A percentile compares a stretch with the other conserved stretches of the same genome.
phyloP scores from a whole-genome alignment of 345 rosid genomes.

The Eucalyptus shirleyi region DNA sequence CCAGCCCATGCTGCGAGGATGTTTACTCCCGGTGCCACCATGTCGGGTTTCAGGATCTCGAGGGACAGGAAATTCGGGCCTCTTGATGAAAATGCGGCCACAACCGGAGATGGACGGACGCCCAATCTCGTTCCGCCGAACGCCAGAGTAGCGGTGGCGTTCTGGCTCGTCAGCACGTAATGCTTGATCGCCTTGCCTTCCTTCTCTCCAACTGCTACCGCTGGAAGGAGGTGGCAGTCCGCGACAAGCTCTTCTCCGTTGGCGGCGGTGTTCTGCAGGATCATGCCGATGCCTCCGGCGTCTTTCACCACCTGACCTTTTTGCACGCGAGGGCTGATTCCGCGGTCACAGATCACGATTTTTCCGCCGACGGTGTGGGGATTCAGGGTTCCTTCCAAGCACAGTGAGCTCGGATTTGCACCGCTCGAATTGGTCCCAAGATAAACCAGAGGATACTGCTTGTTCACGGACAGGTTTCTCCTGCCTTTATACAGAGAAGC shows the following conservation, averaged over 20 bases:
- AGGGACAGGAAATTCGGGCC: slow-evolving; percentile 51
- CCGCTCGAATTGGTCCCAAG: slow-evolving; percentile 38
- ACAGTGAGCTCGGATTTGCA: slow-evolving; percentile 44
- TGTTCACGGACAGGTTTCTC: slow-evolving; percentile 5
- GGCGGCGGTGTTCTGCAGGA: slow-evolving; percentile 45
- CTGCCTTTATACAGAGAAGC: slow-evolving; percentile 57
- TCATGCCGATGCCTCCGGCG: slow-evolving; percentile 65
- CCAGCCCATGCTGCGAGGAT: slow-evolving; percentile 76
- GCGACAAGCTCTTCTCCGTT: slow-evolving; percentile 95
- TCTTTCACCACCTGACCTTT: slow-evolving; percentile 57
- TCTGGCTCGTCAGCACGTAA: slow-evolving; percentile 26
- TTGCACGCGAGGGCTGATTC: slow-evolving; percentile 46
- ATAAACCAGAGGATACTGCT: slow-evolving; percentile 52
- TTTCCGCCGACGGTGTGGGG: slow-evolving; percentile 36
- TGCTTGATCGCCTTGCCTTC: slow-evolving; percentile 63
- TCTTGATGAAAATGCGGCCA: slow-evolving; percentile 70
- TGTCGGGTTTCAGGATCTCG: slow-evolving; percentile 62
- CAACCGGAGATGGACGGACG: slow-evolving; percentile 56
- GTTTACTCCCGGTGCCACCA: slow-evolving; percentile 70
- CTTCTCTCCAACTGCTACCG: slow-evolving; percentile 69
- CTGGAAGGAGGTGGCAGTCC: slow-evolving; percentile 75
- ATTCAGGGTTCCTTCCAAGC: slow-evolving; percentile 50
- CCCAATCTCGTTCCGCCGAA: slow-evolving; percentile 48
- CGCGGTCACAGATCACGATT: slow-evolving; percentile 70
- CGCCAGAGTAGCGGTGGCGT: slow-evolving; percentile 34